phyloP scores from a whole-genome alignment of 176 grass and related monocot genomes.

The Aegilops sharonensis region DNA sequence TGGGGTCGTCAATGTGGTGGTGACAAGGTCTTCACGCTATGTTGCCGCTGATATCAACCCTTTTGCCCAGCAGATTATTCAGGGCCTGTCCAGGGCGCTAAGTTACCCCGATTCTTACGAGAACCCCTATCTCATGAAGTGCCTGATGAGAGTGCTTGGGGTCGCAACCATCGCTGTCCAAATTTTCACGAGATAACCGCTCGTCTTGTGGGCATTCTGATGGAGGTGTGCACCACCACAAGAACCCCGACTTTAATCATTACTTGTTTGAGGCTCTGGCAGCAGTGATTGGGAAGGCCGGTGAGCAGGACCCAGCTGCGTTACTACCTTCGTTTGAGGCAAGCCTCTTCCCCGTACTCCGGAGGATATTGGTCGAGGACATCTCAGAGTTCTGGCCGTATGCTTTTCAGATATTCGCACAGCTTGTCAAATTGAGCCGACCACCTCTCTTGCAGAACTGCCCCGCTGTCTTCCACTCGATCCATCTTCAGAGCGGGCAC shows the following conservation, averaged over 20 bases:
- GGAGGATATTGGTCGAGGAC: slow-evolving; percentile 87
- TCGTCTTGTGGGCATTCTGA: slow-evolving; percentile 61
- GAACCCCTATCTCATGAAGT: too few species aligned
- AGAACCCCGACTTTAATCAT: slow-evolving; percentile 92
- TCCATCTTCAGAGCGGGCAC: too few species aligned
- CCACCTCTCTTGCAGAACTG: slow-evolving; percentile 74
- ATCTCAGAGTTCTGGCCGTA: slow-evolving; percentile 97
- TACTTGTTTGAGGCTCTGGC: slow-evolving; percentile 92
- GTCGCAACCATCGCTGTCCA: too few species aligned
- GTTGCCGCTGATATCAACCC: too few species aligned
- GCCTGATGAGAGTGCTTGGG: too few species aligned
- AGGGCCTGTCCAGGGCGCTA: too few species aligned
- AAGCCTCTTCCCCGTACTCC: slow-evolving; percentile 71
- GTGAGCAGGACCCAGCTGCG: slow-evolving; percentile 55
- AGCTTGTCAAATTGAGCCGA: slow-evolving; percentile 70
- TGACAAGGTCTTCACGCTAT: too few species aligned
- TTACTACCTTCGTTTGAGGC: slow-evolving; percentile 67
- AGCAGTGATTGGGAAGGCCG: slow-evolving; percentile 62
- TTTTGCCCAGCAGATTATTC: too few species aligned
- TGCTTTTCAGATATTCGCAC: slow-evolving; percentile 89
- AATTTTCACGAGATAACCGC: slow-evolving; percentile 40
- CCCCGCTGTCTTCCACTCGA: too few species aligned
- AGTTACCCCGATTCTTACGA: too few species aligned
- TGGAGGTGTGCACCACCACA: slow-evolving; percentile 86
- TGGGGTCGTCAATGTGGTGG: too few species aligned